These are phyloP conservation scores for Penicillium parvum DNA, from an alignment of 495 filamentous ascomycete species.

Conservation along the genomic window DNA sequence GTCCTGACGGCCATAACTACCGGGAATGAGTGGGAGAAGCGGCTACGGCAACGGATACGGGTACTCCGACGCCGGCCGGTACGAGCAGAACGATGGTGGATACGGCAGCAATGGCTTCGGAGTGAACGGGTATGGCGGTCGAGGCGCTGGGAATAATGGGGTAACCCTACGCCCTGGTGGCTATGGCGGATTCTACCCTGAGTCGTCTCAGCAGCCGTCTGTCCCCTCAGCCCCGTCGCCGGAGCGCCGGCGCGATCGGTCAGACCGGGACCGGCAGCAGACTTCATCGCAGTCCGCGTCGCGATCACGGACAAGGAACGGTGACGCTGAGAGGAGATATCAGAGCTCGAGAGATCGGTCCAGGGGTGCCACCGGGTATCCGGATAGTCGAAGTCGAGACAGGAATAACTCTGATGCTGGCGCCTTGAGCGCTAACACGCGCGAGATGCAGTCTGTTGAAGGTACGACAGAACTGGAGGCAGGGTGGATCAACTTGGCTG, in stretches of 20 bases:
- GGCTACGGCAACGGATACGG: conserved; percentile 44
- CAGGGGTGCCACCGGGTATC: conserved; percentile 20
- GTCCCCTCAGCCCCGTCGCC: conserved; percentile 27
- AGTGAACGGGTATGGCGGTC: conserved; percentile 32
- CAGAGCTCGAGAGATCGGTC: conserved; percentile 22
- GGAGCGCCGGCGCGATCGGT: conserved; percentile 34
- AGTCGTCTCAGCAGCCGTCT: conserved; percentile 29
- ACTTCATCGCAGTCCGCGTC: conserved; percentile 27
- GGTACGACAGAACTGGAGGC: conserved; percentile 20
- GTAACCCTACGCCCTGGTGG: conserved; percentile 36
- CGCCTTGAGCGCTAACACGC: conserved; percentile 5
- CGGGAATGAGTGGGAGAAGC: conserved; percentile 42
- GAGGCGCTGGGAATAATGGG: conserved; percentile 9
- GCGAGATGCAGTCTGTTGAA: conserved; percentile 39
- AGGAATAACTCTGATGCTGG: conserved; percentile 14
- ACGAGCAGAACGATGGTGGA: conserved; percentile 36
- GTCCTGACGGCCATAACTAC: conserved; percentile 1
- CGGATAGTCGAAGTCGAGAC: conserved; percentile 22
- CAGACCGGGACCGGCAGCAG: conserved; percentile 34
- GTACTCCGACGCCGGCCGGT: conserved; percentile 38
- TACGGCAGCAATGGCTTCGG: conserved; percentile 31
- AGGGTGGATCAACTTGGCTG: neutral
- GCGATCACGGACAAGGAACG: conserved; percentile 36
- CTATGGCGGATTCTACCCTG: conserved; percentile 43
- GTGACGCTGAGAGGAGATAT: conserved; percentile 24